Base-by-base conservation (phyloP, 768 basidiomycete species). In the Leucocoprinus birnbaumii region DNA sequence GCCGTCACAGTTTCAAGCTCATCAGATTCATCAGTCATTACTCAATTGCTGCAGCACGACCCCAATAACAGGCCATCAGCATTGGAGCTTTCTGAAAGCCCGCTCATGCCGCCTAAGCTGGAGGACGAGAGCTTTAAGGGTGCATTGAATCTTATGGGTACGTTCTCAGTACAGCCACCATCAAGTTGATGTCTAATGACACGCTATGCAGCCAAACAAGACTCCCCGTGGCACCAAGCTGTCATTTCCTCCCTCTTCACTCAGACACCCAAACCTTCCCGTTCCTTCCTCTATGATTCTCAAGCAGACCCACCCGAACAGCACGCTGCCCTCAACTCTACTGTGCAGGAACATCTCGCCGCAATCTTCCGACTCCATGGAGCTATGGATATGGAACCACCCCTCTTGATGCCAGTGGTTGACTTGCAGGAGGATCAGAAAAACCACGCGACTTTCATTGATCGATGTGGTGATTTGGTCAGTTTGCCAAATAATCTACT, bases 61-160 rank as follows among this genome's bases (percentile, higher is more conserved):
- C 88, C 91, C 0, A 76, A 80, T 31, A 78, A 81, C 42, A 80
- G 95, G 2, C 94, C 93, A 0, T 85, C 82, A 2, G 93, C 94
- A 0, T 63, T 87, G n/a, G 89, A 95, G 58, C 74, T 97, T 16
- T 87, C 90, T 0, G 84, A 91, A 58, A 93, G 89, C 57, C 73
- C 83, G 2, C 66, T 95, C 45, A 67, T 96, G 24, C 94, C 94
- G 2, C 79, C 82, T 1, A 77, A 82, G 53, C 66, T 95, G 31
- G 91, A 93, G 67, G 89, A 94, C 49, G 91, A 94, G 61, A 87
- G 89, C 66, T 91, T 93, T 72, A 91, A 85, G 65, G 84, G 85
- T 58, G 88, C 91, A 10, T 71, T 89, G 54, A 77, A 77, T 51
- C 78, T 87, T 71, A 91, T 95, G 78, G 80, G 89, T 87, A 59